Base-by-base conservation (phyloP, 2,329 filamentous ascomycete genomes). In the Coccinonectria pachysandricola region DNA sequence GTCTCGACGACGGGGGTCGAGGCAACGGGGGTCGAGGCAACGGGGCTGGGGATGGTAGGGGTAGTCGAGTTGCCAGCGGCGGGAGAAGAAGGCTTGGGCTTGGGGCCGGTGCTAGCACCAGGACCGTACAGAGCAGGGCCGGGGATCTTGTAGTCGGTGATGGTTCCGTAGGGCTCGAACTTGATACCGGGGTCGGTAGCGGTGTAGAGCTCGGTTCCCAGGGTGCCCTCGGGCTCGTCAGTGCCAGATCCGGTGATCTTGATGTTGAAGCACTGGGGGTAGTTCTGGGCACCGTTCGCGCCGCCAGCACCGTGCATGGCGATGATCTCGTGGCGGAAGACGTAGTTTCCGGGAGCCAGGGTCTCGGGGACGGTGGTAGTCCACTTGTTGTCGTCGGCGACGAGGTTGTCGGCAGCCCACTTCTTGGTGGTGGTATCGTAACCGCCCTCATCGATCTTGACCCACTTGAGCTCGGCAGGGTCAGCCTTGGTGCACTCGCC, bases 371-470 rank as follows among this genome's bases (percentile, higher is more conserved):
- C 48, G n/a, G 47, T 53, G 26, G 53, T 48, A 12, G 37, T 34
- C 50, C 51, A 53, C 11, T 40, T 50, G 39, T 52, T 53, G 42
- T 49, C 43, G 64, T 51, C 49, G 34, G 51, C 43, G 45, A 68
- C 65, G 30, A 71, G 48, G 7, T 62, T 48, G 34, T 42, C 43
- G 16, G 53, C 43, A 17, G 49, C 50, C 54, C 57, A 61, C 6
- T 31, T 39, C 34, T 49, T 34, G 24, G 50, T 54, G 32, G 51
- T 56, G 27, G 56, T 45, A 20, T 45, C 34, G 31, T 65, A 52
- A 17, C 72, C 59, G 39, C 70, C 74, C 36, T 65, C 64, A 24
- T 67, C 64, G 31, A 80, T 76, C 65, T 80, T 80, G 60, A 76
- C 70, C 55, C 68, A 79, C 40, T 68, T 52, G 21, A 78, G 61